Base-by-base conservation (phyloP, 805 yeast species). In the Metschnikowia orientalis region DNA sequence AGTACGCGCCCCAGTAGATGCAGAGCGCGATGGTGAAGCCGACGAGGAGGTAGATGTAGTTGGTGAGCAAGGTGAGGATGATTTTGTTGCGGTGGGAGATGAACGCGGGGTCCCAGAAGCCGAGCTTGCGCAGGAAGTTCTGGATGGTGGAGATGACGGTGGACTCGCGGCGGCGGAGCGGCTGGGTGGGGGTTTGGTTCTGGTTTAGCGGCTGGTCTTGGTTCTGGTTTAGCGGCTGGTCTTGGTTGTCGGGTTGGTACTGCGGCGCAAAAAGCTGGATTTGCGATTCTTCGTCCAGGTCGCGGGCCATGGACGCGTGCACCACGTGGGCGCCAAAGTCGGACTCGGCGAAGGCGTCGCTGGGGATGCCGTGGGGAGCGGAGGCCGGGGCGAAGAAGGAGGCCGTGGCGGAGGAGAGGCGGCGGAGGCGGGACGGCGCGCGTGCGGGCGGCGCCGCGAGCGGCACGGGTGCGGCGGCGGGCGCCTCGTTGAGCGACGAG, bases 1-100 rank as follows among this genome's bases (percentile, higher is more conserved):
- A 54, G 41, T 55, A 58, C 2, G 56, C 40, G 8, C 63, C 63
- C 63, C 63, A 58, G 34, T 57, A 59, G n/a, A 59, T 40, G 32
- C 54, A 51, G 6, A 59, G 45, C 1, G 53, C 51, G 4, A 38
- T 27, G 11, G 46, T 32, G 30, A 59, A 57, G 6, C 59, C 58
- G 6, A 50, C 30, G 9, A 49, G 15, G 30, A 55, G 22, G 35
- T 15, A 46, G 22, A 42, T 19, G 26, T 58, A 58, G 44, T 57
- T 57, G n/a, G 36, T 28, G 5, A 44, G 26, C 29, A 54, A 46
- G 3, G 58, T 51, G 13, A 42, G 21, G 12, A 42, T 22, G 18
- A 58, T 53, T 6, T 42, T 32, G 23, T 47, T 42, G 25, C 63
- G 40, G 10, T 50, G 50, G 5, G 46, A 42, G 21, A 43, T 45